Evolutionary conservation across 2,329 filamentous ascomycete genomes (phyloP).

Genomic region (Penicillium sp.): DNA sequence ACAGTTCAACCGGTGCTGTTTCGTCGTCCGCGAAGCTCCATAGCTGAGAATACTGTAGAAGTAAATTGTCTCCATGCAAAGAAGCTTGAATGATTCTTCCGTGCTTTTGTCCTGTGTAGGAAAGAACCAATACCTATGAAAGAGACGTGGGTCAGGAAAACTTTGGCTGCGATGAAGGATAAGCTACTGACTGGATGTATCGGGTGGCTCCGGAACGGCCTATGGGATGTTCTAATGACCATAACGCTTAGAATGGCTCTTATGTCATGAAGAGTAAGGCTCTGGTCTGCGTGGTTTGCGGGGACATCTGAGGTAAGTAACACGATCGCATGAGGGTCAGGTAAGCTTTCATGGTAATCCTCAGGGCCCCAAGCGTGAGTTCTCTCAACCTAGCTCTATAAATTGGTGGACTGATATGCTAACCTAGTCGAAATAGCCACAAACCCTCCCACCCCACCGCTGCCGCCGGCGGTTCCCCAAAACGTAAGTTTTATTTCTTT

Average conservation of each 20-base stretch:
- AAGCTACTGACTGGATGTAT: conserved; percentile 1
- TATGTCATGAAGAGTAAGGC: conserved; percentile 1
- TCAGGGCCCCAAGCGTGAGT: background rate
- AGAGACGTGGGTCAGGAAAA: background rate
- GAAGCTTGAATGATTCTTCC: conserved; percentile 9
- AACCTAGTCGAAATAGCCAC: no score
- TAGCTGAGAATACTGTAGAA: conserved; percentile 1
- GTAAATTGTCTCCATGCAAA: background rate
- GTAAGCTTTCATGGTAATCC: background rate
- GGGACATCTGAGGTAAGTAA: background rate
- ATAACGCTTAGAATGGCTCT: conserved; percentile 1
- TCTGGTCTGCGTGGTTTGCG: conserved; percentile 2
- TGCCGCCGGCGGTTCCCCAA: no score
- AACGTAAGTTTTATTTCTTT: no score
- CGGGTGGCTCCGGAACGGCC: background rate
- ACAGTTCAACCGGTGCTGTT: conserved; percentile 12
- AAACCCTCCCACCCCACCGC: no score
- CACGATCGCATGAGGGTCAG: conserved; percentile 3
- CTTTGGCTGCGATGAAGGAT: background rate
- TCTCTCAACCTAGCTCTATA: no score
- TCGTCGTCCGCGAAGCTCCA: conserved; percentile 9
- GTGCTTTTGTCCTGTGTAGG: conserved; percentile 6
- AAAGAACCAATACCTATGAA: conserved; percentile 2
- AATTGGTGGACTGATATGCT: no score
- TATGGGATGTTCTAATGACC: background rate